Percentiles rank a stretch among this genome's conserved stretches.
Conservation (phyloP, 129 eudicot genomes). For the Flaveria brownii region DNA sequence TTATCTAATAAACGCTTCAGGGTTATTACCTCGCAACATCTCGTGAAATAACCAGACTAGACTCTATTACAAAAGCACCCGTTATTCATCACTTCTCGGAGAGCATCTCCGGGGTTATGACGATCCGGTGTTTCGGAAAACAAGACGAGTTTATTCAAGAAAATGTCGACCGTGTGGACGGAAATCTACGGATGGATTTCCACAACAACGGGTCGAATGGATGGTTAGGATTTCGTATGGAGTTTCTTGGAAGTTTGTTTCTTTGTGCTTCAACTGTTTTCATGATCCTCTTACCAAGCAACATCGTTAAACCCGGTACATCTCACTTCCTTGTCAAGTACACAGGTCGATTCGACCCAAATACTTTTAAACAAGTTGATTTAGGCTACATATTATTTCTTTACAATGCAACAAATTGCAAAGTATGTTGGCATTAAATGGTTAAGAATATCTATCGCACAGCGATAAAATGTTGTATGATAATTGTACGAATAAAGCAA, state of each 20-base stretch:
- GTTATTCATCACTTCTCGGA: slow-evolving; percentile 71
- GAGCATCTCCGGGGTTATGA: slow-evolving; percentile 67
- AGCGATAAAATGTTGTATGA: neutral
- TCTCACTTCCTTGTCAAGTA: neutral
- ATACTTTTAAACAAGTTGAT: neutral
- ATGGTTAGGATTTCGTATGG: slow-evolving; percentile 79
- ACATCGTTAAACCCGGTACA: slow-evolving; percentile 54
- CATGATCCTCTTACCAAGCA: slow-evolving; percentile 60
- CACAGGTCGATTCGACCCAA: neutral
- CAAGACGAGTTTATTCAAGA: slow-evolving; percentile 52
- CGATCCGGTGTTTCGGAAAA: slow-evolving; percentile 54
- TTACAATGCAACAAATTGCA: no score
- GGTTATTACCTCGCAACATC: slow-evolving; percentile 68
- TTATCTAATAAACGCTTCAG: slow-evolving; percentile 32
- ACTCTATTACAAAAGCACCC: slow-evolving; percentile 71
- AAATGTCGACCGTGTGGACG: slow-evolving; percentile 53
- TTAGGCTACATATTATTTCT: neutral
- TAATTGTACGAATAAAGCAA: neutral
- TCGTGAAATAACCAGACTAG: slow-evolving; percentile 70
- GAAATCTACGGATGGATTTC: slow-evolving; percentile 62
- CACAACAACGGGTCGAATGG: slow-evolving; percentile 65
- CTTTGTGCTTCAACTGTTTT: slow-evolving; percentile 56
- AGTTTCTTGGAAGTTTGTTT: slow-evolving; percentile 58
- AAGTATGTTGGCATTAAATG: neutral
- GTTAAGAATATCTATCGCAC: neutral